Base-by-base conservation (phyloP, 805 yeast genomes). In the Ogataea sp. region DNA sequence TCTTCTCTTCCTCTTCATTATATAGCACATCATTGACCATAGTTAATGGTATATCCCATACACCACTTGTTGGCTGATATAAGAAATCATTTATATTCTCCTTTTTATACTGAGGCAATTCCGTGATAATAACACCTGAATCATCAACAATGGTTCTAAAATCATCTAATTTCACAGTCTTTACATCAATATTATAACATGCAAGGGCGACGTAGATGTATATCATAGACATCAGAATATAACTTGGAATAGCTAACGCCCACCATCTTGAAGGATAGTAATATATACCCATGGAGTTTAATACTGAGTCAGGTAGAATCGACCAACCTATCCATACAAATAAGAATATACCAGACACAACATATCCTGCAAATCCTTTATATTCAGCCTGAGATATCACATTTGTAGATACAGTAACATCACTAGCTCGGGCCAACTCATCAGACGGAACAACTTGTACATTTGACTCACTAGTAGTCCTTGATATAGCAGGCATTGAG, bases 181-280 rank as follows among this genome's bases (percentile, higher is more conserved):
- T 68, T 14, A 78, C 70, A 53, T 90, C 97, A n/a, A 76, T 73
- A 49, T 85, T 84, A 64, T 83, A 87, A 31, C 78, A 58, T 2
- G 80, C 78, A 32, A 89, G 59, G 9, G 80, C 85, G 2, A 83
- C 64, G 56, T 89, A 90, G 0, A 71, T 73, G 52, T 75, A 88
- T 15, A 80, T 61, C 87, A 89, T 79, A 10, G 70, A 56, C 70
- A 85, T 76, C 24, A 90, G 60, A 5, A 81, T 68, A 47, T 75
- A 75, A 13, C 85, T 68, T 4, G 96, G 95, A 2, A 84, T 58
- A 1, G 86, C 83, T 27, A 84, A 55, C 2, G 95, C 80, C 98
- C 97, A 93, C 79, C 89, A 83, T 47, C 94, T 69, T 25, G 90
- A 83, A 0, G 97, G 97, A 49, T 80, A 83, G 58, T 79, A 88